phyloP scores from a whole-genome alignment of 805 yeast genomes.

The Candida easanensis region DNA sequence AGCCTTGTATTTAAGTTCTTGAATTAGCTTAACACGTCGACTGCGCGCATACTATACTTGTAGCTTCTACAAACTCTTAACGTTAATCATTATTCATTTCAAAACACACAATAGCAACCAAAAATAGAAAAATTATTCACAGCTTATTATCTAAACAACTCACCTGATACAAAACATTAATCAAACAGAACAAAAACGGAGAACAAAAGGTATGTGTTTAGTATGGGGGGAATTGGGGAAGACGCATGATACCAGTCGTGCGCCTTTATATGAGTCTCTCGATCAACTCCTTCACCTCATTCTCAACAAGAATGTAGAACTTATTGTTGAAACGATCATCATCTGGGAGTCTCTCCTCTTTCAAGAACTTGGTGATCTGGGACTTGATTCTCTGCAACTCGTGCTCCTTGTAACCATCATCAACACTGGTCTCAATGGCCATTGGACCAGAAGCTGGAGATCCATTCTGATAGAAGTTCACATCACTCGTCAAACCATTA shows the following conservation, averaged over 20 bases:
- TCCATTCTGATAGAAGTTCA: constrained; percentile 10
- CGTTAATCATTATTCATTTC: constrained; percentile 8
- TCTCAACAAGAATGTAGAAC: constrained; percentile 27
- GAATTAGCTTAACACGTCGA: too few relatives aligned
- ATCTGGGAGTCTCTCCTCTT: constrained; percentile 29
- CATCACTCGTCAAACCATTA: constrained; percentile 25
- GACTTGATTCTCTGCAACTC: constrained; percentile 28
- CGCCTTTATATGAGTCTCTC: constrained; percentile 23
- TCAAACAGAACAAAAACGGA: neutral
- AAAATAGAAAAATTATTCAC: neutral
- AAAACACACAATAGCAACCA: neutral
- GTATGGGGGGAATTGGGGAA: too few relatives aligned
- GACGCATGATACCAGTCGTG: too few relatives aligned
- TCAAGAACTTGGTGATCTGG: constrained; percentile 27
- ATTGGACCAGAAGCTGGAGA: neutral
- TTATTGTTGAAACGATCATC: constrained; percentile 30
- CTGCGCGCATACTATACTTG: too few relatives aligned
- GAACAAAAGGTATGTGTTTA: neutral
- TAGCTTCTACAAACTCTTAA: neutral
- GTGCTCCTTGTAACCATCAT: constrained; percentile 28
- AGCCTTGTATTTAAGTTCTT: too few relatives aligned
- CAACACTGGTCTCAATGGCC: constrained; percentile 13
- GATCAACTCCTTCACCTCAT: constrained; percentile 28
- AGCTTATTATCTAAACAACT: too few relatives aligned
- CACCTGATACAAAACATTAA: neutral